phyloP scores from a whole-genome alignment of 1,284 basidiomycete species.

The Malassezia globosa region DNA sequence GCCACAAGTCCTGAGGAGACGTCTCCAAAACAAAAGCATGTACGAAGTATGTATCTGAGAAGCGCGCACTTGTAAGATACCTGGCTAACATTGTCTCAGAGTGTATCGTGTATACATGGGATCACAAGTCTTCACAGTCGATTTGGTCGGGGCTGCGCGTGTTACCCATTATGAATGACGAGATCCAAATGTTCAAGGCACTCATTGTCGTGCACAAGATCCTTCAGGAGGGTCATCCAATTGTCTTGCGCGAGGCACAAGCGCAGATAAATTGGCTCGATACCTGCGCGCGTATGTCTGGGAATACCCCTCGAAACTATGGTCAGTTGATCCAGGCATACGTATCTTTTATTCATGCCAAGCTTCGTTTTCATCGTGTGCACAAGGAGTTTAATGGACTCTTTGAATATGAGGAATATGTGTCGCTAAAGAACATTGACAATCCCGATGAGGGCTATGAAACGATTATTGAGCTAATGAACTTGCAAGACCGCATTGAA shows the following conservation, averaged over 20 bases:
- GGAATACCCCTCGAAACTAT: constrained; percentile 32
- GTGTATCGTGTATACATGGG: constrained; percentile 48
- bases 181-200: constrained; percentile 47
- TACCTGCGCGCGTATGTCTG: constrained; percentile 39
- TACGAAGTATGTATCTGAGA: constrained; percentile 37
- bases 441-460: constrained; percentile 47
- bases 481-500: constrained; percentile 46
- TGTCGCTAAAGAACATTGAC: constrained; percentile 47
- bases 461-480: constrained; percentile 47
- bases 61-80: too few species aligned
- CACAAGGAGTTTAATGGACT: constrained; percentile 47
- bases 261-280: constrained; percentile 46
- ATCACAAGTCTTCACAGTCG: constrained; percentile 44
- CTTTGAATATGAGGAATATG: constrained; percentile 47
- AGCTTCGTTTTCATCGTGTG: constrained; percentile 45
- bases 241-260: constrained; percentile 41
- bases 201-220: constrained; percentile 46
- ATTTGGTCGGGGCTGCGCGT: constrained; percentile 44
- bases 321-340: constrained; percentile 42
- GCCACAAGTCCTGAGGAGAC: constrained; percentile 42
- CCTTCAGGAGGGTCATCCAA: constrained; percentile 43
- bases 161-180: constrained; percentile 44
- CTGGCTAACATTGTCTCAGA: constrained; percentile 24
- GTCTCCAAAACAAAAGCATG: constrained; percentile 47
- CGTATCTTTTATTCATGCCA: constrained; percentile 42